phyloP scores from a whole-genome alignment of 768 basidiomycete species.

The Cubamyces sp. region DNA sequence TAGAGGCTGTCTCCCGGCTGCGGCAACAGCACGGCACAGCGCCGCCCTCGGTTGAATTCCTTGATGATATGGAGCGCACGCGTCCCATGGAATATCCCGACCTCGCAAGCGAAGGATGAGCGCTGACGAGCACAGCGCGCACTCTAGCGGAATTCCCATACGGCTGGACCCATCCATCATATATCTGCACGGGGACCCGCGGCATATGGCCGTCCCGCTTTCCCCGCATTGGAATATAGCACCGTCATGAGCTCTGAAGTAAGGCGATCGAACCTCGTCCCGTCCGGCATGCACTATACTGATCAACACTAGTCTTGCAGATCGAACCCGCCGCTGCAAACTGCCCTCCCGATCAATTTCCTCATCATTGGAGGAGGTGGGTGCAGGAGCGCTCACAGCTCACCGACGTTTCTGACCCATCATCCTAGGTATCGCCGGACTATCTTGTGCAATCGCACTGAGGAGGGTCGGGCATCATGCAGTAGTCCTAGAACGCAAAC shows the following conservation, averaged over 20 bases:
- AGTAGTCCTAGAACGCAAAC: conserved; percentile 36
- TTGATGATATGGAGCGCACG: conserved; percentile 2
- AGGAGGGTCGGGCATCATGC: conserved; percentile 37
- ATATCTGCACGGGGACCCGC: background rate
- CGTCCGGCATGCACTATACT: background rate
- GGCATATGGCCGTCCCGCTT: no score
- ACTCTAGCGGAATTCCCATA: background rate
- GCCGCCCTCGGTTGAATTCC: background rate
- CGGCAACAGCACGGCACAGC: background rate
- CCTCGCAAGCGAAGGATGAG: conserved; percentile 1
- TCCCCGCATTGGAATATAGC: background rate
- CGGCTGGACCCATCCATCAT: background rate
- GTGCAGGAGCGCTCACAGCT: background rate
- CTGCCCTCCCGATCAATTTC: conserved; percentile 31
- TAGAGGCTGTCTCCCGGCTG: no score
- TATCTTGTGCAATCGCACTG: conserved; percentile 37
- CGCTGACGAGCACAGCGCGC: background rate
- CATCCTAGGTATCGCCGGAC: conserved; percentile 36
- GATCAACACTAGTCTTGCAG: conserved; percentile 3
- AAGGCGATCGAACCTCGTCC: background rate
- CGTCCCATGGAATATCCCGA: background rate
- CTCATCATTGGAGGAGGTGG: conserved; percentile 37
- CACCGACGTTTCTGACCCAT: background rate
- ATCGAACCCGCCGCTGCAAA: conserved; percentile 15
- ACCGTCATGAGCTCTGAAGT: conserved; percentile 7